A percentile compares a stretch with the other conserved stretches of the same genome.
These are phyloP conservation scores for Sporisorium graminicola DNA, from an alignment of 1,284 basidiomycete species.

Conservation along the genomic window DNA sequence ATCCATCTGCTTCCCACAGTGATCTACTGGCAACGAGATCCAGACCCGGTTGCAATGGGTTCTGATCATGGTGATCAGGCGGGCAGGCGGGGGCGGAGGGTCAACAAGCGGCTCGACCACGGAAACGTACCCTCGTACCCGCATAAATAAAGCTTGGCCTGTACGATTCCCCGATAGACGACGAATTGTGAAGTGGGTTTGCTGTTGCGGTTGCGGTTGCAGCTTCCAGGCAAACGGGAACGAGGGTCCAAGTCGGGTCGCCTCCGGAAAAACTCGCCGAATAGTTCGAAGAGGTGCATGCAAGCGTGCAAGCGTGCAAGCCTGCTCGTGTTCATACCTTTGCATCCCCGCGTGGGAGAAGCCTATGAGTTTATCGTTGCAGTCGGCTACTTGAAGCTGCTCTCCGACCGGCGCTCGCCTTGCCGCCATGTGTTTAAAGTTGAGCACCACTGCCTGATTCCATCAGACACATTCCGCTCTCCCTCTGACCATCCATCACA, in stretches of 20 bases:
- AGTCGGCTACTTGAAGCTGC: not conserved
- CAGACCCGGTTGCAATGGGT: not conserved
- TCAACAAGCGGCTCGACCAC: not conserved
- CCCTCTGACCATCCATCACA: not conserved
- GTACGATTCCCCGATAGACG: not conserved
- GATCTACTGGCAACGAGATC: too few species aligned
- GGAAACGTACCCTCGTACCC: not conserved
- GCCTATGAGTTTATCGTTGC: not conserved
- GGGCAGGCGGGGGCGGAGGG: too few species aligned
- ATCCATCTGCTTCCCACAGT: not conserved
- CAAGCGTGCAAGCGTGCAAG: too few species aligned
- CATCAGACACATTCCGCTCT: too few species aligned
- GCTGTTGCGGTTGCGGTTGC: not conserved
- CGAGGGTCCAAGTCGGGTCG: not conserved
- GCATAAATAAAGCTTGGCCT: not conserved
- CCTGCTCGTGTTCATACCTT: too few species aligned
- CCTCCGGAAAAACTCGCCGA: conserved; percentile 11
- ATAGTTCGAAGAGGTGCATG: conserved; percentile 11
- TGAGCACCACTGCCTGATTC: too few species aligned
- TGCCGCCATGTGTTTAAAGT: too few species aligned
- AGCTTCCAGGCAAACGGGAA: not conserved
- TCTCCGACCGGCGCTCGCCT: not conserved
- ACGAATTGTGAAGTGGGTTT: not conserved
- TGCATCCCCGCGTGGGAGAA: not conserved
- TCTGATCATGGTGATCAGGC: not conserved